These are phyloP conservation scores for Fusarium sulawesiense DNA, from an alignment of 2,329 filamentous ascomycete genomes.

Conservation along the genomic window DNA sequence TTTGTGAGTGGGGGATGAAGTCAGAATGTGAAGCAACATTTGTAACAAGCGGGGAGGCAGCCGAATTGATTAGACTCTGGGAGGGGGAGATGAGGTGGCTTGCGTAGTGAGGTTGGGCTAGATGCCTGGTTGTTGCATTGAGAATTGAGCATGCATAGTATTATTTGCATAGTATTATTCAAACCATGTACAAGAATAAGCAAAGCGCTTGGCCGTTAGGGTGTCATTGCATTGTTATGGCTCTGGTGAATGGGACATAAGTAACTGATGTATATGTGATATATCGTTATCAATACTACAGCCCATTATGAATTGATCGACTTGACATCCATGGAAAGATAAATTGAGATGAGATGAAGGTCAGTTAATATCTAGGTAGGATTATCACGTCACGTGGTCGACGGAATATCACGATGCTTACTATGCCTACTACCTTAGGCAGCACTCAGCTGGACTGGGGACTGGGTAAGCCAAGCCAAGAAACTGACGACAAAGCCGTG, in stretches of 20 bases:
- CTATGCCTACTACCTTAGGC: slow-evolving; percentile 34
- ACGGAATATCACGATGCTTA: slow-evolving; percentile 38
- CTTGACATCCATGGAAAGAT: neutral
- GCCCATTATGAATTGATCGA: neutral
- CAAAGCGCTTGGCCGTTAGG: neutral
- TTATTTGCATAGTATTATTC: slow-evolving; percentile 7
- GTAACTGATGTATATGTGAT: neutral
- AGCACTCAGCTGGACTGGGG: slow-evolving; percentile 37
- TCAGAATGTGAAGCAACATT: slow-evolving; percentile 24
- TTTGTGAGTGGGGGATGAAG: slow-evolving; percentile 22
- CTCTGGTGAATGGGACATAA: neutral
- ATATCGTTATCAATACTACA: neutral
- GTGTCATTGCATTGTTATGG: neutral
- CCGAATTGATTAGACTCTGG: neutral
- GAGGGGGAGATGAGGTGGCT: slow-evolving; percentile 34
- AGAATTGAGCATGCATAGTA: neutral
- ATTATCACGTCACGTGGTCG: slow-evolving; percentile 34
- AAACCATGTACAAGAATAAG: slow-evolving; percentile 6
- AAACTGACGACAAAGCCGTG: slow-evolving; percentile 35
- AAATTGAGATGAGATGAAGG: neutral
- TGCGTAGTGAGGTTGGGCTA: neutral
- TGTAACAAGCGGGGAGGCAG: slow-evolving; percentile 25
- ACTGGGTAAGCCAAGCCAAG: slow-evolving; percentile 35
- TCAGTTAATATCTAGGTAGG: neutral
- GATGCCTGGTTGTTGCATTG: neutral